These are phyloP conservation scores for Lentinula lateritia DNA, from an alignment of 768 basidiomycete species.

Conservation along the genomic window DNA sequence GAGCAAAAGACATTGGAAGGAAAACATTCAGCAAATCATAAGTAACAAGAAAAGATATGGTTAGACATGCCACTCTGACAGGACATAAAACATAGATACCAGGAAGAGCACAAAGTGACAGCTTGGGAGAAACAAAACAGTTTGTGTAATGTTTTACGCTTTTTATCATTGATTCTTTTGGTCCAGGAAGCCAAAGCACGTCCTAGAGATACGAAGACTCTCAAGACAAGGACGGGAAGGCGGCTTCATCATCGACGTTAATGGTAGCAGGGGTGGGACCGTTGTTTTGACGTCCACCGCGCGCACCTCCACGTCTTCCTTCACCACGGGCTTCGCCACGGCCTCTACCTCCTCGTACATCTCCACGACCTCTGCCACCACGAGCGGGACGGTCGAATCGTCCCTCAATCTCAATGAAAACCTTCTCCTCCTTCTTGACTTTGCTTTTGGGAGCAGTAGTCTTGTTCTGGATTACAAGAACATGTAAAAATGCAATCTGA, in stretches of 20 bases:
- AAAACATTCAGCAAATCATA: neutral
- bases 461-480: conserved; percentile 44
- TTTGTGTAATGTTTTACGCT: neutral
- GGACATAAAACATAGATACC: neutral
- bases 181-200: neutral
- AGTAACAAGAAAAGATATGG: neutral
- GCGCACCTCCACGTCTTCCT: conserved; percentile 32
- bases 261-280: conserved; percentile 34
- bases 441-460: conserved; percentile 52
- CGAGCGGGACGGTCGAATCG: conserved; percentile 73
- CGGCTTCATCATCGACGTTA: conserved; percentile 77
- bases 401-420: conserved; percentile 88
- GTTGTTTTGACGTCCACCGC: conserved; percentile 37
- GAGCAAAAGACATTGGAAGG: neutral
- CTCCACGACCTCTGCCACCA: conserved; percentile 33
- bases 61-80: neutral
- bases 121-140: neutral
- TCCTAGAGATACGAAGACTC: neutral
- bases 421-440: conserved; percentile 84
- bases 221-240: conserved; percentile 85
- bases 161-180: conserved; percentile 6
- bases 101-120: neutral
- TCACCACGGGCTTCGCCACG: conserved; percentile 37
- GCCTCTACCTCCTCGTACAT: conserved; percentile 43
- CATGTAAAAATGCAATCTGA: conserved; percentile 1